Conservation (phyloP, 2,329 filamentous ascomycete species). For the Diaporthe eres region DNA sequence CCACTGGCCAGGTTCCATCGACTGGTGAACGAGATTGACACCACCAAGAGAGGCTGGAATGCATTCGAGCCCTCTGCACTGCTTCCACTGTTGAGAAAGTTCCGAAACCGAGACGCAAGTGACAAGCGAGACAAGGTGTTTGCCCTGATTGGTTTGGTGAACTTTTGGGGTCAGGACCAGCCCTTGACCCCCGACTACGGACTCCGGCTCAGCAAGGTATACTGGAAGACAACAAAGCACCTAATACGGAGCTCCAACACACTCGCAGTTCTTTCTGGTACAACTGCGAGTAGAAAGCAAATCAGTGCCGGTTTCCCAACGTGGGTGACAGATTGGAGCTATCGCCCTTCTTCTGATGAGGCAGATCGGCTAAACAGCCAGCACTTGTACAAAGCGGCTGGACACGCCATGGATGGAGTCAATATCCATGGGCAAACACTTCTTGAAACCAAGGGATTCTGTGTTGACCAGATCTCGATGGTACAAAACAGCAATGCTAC, state of each 20-base stretch:
- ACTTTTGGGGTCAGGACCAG: conserved; percentile 3
- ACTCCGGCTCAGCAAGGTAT: background rate
- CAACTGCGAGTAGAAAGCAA: background rate
- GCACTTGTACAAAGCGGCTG: background rate
- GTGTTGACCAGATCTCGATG: background rate
- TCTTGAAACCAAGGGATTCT: conserved; percentile 9
- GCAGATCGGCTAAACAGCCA: conserved; percentile 13
- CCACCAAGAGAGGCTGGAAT: background rate
- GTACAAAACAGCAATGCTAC: background rate
- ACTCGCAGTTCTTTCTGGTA: conserved; percentile 9
- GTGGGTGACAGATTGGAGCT: conserved; percentile 32
- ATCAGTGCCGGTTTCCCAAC: background rate
- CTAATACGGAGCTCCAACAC: conserved; percentile 10
- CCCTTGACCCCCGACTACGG: conserved; percentile 10
- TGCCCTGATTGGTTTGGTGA: conserved; percentile 11
- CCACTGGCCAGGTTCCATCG: background rate
- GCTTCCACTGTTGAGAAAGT: conserved; percentile 12
- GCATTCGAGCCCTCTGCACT: conserved; percentile 13
- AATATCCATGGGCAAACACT: conserved; percentile 6
- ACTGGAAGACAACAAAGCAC: conserved; percentile 11
- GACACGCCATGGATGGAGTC: conserved; percentile 31
- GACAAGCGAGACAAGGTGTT: conserved; percentile 29
- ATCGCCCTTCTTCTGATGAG: conserved; percentile 10
- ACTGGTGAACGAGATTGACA: conserved; percentile 27
- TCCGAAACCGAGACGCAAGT: conserved; percentile 17